Conservation (phyloP, 2,329 filamentous ascomycete genomes). For the Aspergillus tanneri region DNA sequence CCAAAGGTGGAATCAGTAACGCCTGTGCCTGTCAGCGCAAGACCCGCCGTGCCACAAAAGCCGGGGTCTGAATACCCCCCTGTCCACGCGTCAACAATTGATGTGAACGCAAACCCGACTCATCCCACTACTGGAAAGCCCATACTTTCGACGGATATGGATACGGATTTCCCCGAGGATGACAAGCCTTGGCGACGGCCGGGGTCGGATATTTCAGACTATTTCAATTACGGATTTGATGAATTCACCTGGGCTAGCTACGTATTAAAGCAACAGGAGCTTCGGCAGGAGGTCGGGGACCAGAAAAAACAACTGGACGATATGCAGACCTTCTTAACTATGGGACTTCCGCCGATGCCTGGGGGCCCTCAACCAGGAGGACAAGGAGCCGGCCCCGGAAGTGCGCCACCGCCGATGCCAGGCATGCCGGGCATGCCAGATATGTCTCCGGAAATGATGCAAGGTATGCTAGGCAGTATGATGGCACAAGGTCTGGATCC, state of each 20-base stretch:
- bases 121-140: slow-evolving; percentile 75
- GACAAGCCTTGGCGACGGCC: slow-evolving; percentile 95
- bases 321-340: slow-evolving; percentile 60
- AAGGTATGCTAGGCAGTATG: slow-evolving; percentile 58
- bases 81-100: slow-evolving; percentile 72
- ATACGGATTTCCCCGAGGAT: slow-evolving; percentile 69
- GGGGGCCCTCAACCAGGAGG: slow-evolving; percentile 32
- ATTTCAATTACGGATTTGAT: slow-evolving; percentile 99
- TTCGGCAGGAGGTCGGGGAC: slow-evolving; percentile 73
- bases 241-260: slow-evolving; percentile 98
- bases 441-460: slow-evolving; percentile 57
- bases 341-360: slow-evolving; percentile 51
- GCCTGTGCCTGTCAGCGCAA: slow-evolving; percentile 33
- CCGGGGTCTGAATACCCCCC: slow-evolving; percentile 65
- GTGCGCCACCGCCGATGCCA: slow-evolving; percentile 35
- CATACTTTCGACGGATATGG: slow-evolving; percentile 75
- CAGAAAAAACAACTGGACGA: slow-evolving; percentile 71
- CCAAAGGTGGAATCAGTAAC: slow-evolving; percentile 35
- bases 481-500: slow-evolving; percentile 56
- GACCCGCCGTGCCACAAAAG: slow-evolving; percentile 46
- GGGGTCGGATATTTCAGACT: slow-evolving; percentile 91
- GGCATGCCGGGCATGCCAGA: slow-evolving; percentile 49
- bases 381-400: slow-evolving; percentile 27
- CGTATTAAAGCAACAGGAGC: slow-evolving; percentile 78
- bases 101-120: slow-evolving; percentile 77